These are phyloP conservation scores for Diaporthe vexans DNA, from an alignment of 2,329 filamentous ascomycete genomes.

Conservation along the genomic window DNA sequence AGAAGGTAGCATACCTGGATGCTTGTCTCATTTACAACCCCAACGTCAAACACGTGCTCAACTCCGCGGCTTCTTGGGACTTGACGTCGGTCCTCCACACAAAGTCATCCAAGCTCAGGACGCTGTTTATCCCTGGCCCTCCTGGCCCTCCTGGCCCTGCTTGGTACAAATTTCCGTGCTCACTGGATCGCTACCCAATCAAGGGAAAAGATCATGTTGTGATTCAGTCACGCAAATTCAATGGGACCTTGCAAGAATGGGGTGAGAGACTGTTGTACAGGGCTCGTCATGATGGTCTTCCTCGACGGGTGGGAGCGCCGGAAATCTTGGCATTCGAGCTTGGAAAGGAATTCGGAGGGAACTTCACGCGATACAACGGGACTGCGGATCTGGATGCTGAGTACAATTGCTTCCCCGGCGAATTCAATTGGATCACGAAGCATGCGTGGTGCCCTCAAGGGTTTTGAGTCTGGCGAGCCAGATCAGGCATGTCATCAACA, in stretches of 20 bases:
- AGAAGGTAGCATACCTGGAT: neutral
- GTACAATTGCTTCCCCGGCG: no score
- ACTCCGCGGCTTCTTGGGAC: neutral
- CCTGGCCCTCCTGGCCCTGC: neutral
- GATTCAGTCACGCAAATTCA: neutral
- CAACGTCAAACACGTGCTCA: neutral
- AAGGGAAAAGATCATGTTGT: neutral
- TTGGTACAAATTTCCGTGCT: neutral
- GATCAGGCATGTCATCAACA: no score
- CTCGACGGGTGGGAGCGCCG: no score
- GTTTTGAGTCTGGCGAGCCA: no score
- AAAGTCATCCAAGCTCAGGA: neutral
- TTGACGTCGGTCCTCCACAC: neutral
- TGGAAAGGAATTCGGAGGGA: neutral
- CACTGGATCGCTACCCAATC: neutral
- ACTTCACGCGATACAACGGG: no score
- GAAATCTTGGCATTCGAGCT: neutral
- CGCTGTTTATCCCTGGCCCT: neutral
- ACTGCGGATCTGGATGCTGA: no score
- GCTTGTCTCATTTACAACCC: neutral
- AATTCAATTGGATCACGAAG: no score
- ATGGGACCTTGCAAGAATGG: neutral
- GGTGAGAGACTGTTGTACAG: neutral
- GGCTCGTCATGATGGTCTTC: neutral
- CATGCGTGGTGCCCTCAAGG: no score